These are phyloP conservation scores for Closterium sp. DNA, from an alignment of 139 green algal species.

Conservation along the genomic window DNA sequence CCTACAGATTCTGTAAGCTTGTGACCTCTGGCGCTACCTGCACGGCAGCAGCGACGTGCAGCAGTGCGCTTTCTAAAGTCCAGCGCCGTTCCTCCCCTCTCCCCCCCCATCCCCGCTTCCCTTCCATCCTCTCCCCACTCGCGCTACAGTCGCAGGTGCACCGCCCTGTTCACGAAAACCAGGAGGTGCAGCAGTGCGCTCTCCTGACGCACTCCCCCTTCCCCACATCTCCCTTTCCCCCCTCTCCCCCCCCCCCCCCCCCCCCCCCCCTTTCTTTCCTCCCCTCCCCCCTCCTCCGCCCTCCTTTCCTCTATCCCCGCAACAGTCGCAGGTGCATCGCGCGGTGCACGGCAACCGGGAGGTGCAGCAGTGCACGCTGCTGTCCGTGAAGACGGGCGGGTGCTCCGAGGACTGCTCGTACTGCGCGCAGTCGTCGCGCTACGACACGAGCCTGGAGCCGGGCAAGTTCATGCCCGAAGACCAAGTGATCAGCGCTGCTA, in stretches of 20 bases:
- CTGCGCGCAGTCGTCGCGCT: constrained; percentile 79
- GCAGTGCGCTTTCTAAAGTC: constrained; percentile 89
- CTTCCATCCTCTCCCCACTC: too few species aligned
- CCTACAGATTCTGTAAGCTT: too few species aligned
- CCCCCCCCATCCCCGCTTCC: too few species aligned
- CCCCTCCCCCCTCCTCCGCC: too few species aligned
- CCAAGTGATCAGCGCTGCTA: constrained; percentile 29
- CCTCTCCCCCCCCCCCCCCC: too few species aligned
- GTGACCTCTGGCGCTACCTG: too few species aligned
- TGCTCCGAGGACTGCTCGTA: constrained; percentile 98
- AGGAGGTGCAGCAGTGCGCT: constrained; percentile 94
- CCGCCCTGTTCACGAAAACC: constrained; percentile 17
- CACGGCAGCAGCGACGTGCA: constrained; percentile 75
- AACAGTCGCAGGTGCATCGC: constrained; percentile 40
- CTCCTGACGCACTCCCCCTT: constrained; percentile 65
- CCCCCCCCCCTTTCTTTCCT: too few species aligned
- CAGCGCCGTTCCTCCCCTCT: too few species aligned
- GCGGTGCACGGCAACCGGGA: constrained; percentile 54
- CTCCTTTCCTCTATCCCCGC: too few species aligned
- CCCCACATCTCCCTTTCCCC: too few species aligned
- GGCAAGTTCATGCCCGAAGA: constrained; percentile 82
- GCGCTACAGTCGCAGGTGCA: constrained; percentile 40
- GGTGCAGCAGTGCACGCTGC: constrained; percentile 96
- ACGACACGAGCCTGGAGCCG: constrained; percentile 82
- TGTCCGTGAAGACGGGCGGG: constrained; percentile 97